phyloP scores from a whole-genome alignment of 2,329 filamentous ascomycete genomes.

The Talaromyces sp. region DNA sequence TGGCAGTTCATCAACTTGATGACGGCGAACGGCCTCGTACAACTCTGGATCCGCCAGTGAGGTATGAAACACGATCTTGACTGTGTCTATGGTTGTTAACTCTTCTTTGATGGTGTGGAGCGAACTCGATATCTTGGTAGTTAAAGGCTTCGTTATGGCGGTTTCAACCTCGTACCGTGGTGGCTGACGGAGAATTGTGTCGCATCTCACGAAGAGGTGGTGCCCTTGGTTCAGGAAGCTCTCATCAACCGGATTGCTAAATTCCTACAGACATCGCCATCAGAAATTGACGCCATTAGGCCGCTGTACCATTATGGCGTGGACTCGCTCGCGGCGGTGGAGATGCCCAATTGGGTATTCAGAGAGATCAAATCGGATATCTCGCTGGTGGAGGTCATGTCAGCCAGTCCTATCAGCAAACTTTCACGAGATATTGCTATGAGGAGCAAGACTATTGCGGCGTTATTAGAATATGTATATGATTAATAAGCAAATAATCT shows the following conservation, averaged over 20 bases:
- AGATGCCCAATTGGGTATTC: not conserved
- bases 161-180: conserved; percentile 18
- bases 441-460: not conserved
- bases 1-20: not conserved
- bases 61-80: not conserved
- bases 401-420: not conserved
- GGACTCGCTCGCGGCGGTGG: not conserved
- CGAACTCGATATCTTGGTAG: not conserved
- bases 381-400: not conserved
- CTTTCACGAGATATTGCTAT: not conserved
- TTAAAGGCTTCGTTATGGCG: not conserved
- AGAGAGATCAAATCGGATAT: not conserved
- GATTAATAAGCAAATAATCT: not conserved
- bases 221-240: not conserved
- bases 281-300: not conserved
- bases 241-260: not conserved
- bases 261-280: not conserved
- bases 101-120: not conserved
- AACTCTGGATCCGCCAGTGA: not conserved
- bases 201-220: not conserved
- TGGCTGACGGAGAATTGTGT: conserved; percentile 41
- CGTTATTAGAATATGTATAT: not conserved
- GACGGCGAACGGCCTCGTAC: not conserved
- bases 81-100: not conserved
- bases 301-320: not conserved